Evolutionary conservation across 1,284 basidiomycete species (phyloP).

Genomic region (Leccinum subatratum): DNA sequence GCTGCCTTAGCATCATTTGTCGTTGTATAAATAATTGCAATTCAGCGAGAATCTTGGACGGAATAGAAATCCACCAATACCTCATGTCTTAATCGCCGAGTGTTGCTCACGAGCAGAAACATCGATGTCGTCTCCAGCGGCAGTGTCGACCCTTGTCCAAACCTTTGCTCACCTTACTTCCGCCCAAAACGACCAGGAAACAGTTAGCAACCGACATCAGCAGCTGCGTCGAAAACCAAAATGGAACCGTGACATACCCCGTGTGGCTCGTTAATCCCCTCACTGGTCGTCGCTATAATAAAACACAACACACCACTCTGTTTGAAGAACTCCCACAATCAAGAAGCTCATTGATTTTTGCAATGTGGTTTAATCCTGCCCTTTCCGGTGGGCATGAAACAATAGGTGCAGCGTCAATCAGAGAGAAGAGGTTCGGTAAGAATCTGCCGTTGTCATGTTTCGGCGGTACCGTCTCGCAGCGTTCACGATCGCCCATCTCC

Average conservation of each 20-base stretch:
- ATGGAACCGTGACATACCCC: background rate
- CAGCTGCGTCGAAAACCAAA: background rate
- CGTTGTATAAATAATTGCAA: background rate
- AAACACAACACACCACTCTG: background rate
- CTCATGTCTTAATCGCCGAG: background rate
- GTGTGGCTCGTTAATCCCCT: background rate
- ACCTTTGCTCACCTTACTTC: constrained; percentile 4
- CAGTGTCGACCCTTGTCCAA: constrained; percentile 3
- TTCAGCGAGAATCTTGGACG: constrained; percentile 4
- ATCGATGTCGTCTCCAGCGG: constrained; percentile 6
- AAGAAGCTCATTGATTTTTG: background rate
- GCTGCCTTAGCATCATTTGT: background rate
- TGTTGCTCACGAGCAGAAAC: constrained; percentile 12
- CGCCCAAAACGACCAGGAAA: background rate
- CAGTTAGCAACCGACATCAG: background rate
- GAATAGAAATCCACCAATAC: background rate
- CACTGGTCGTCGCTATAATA: background rate
- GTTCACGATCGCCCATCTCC: background rate
- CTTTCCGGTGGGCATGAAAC: background rate
- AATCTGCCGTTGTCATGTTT: background rate
- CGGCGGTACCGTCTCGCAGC: background rate
- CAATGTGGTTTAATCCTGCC: background rate
- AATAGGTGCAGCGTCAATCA: background rate
- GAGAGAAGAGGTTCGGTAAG: background rate
- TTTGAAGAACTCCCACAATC: background rate